Conservation (phyloP, 1,139 yeast species). For the Candida sp. region DNA sequence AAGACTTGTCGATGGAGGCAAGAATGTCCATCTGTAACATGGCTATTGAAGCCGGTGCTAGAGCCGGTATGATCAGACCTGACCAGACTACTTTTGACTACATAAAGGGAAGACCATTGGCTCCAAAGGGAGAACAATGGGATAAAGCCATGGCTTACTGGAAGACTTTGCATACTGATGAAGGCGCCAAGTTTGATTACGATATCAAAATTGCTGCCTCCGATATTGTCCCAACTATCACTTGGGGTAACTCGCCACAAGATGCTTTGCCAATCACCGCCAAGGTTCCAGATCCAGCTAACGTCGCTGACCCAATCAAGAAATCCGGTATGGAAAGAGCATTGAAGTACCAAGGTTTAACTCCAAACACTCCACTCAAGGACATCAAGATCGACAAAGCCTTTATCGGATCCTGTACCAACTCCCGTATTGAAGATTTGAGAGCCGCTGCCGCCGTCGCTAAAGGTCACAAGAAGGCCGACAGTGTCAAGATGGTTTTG, state of each 20-base stretch:
- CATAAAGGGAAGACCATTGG: constrained; percentile 91
- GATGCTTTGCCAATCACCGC: constrained; percentile 97
- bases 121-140: constrained; percentile 95
- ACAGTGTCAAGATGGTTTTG: constrained; percentile 77
- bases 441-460: constrained; percentile 96
- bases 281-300: constrained; percentile 85
- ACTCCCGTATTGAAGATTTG: constrained; percentile 96
- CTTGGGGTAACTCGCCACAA: constrained; percentile 99
- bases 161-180: constrained; percentile 86
- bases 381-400: constrained; percentile 86
- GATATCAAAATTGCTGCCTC: constrained; percentile 82
- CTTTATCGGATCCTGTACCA: constrained; percentile 97
- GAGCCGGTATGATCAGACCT: constrained; percentile 99
- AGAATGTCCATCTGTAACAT: constrained; percentile 99
- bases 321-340: constrained; percentile 91
- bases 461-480: constrained; percentile 88
- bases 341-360: constrained; percentile 87
- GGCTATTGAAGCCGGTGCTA: constrained; percentile 99
- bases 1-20: constrained; percentile 94
- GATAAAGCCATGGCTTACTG: constrained; percentile 92
- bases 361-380: constrained; percentile 78
- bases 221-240: constrained; percentile 93
- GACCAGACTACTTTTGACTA: constrained; percentile 88
- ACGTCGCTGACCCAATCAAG: constrained; percentile 72
- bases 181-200: constrained; percentile 86